Evolutionary conservation across 139 green algal species (phyloP), one percentile per base, ranked within the genome.

Genomic region (Micractinium conductrix): DNA sequence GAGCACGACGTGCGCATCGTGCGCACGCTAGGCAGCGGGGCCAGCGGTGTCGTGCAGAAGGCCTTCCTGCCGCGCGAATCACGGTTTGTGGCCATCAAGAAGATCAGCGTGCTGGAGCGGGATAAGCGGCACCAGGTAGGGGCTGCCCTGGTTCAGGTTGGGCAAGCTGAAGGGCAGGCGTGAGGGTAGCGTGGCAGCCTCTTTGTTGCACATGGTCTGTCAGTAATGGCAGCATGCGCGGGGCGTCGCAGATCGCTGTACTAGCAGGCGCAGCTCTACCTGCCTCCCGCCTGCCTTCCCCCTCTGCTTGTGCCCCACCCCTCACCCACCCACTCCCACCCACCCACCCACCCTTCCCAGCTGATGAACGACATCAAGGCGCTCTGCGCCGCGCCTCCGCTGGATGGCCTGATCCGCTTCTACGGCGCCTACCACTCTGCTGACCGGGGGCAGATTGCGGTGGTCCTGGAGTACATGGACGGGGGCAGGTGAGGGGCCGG

Each of bases 391-490:
- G 86, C 88, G 1, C 89, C 86, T 2, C 43, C 87, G 6, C 63
- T 91, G 19, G 83, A 89, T 3, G 93, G 93, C 9, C 89, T 97
- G 16, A 88, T 97, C 14, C 68, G 84, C 1, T 97, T 98, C 80
- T 88, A 89, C 37, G 95, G 95, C 26, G 95, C 94, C 6, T 98
- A 95, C 91, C 89, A 94, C 33, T 89, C 91, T n/a, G 89, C 91
- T 9, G 93, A 94, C 40, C 87, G 87, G 5, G 93, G 93, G 65
- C 65, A 95, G 85, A 95, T 99, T 35, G 92, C 90, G 0, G 94
- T 99, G 48, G 95, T 98, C 48, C 88, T 99, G 35, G 96, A 99
- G 86, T 98, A 98, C 91, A 97, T 99, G 95, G 95, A 99, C 84
- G 97, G 92, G 0, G 97, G 97, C 19, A n/a, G n/a, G n/a, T n/a